These are phyloP conservation scores for Phtheirospermum japonicum DNA, from an alignment of 257 asterid species.

Conservation along the genomic window DNA sequence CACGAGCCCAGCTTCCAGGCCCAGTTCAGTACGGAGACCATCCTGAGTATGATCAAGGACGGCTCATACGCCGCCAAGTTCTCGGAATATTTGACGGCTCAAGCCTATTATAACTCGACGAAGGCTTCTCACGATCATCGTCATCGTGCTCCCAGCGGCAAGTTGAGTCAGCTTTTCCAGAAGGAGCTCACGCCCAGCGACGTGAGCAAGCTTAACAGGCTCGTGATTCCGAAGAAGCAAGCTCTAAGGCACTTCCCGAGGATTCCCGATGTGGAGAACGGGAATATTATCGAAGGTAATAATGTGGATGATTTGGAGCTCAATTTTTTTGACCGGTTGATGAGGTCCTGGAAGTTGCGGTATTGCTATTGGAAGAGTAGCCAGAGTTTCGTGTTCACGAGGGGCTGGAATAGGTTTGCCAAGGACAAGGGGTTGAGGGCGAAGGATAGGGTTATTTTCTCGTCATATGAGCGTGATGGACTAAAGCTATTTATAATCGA, in stretches of 20 bases:
- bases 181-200: conserved; percentile 34
- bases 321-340: conserved; percentile 38
- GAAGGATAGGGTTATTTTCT: conserved; percentile 32
- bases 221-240: conserved; percentile 55
- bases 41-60: conserved; percentile 64
- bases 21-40: conserved; percentile 38
- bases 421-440: conserved; percentile 46
- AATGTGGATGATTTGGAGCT: conserved; percentile 40
- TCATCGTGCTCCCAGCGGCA: not conserved
- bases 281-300: not conserved
- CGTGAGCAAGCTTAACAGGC: conserved; percentile 16
- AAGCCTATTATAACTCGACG: not conserved
- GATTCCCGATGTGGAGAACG: conserved; percentile 16
- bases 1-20: conserved; percentile 49
- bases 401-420: conserved; percentile 63
- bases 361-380: conserved; percentile 78
- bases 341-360: conserved; percentile 59
- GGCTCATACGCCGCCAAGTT: conserved; percentile 54
- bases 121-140: not conserved
- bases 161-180: conserved; percentile 36
- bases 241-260: conserved; percentile 45
- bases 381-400: conserved; percentile 67
- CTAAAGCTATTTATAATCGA: not conserved
- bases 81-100: conserved; percentile 35
- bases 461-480: not conserved